Base-by-base conservation (phyloP, 352 stramenopile genomes). In the Globisporangium middletonii region DNA sequence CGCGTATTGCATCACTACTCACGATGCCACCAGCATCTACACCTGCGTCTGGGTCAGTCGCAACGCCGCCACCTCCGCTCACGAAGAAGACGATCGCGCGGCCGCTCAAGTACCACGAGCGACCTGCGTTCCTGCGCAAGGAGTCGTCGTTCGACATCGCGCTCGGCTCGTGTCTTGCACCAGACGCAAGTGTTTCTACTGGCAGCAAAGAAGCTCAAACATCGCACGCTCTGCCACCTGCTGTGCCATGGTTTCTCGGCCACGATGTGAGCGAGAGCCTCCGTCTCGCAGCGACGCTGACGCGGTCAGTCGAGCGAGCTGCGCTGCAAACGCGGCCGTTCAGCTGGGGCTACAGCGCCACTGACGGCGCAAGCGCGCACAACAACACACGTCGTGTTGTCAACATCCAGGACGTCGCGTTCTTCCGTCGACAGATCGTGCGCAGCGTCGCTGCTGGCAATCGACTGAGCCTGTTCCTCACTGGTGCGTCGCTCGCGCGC, bases 401-500 rank as follows among this genome's bases (percentile, higher is more conserved):
- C 9, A 13, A 43, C 30, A 64, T 79, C 42, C 82, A 79, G 51
- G 27, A 43, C 6, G 44, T 88, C 23, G 51, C 70, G 18, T 53
- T 59, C 18, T 86, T 87, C 16, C 68, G 74, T 4, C 65, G 62
- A 1, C 43, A 68, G n/a, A 63, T 69, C 16, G 38, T 84, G 55
- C 59, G 67, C 23, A 65, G 66, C 19, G 65, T 79, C 8, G 80
- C 79, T 0, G 75, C 79, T 6, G 79, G 79, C 27, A 66, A 85
- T 49, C 69, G 73, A 3, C 49, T 86, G 18, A 89, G 79, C 60
- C 53, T 89, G 28, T 88, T 89, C 55, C 75, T 88, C 26, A 82
- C 69, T 27, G 61, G 72, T 82, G 50, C 16, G 57, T 50, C 9
- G 23, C 26, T 46, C 1, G 33, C 46, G 13, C 18, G 37, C 13